Evolutionary conservation across 768 basidiomycete genomes (phyloP).

Genomic region (Hericium erinaceus): DNA sequence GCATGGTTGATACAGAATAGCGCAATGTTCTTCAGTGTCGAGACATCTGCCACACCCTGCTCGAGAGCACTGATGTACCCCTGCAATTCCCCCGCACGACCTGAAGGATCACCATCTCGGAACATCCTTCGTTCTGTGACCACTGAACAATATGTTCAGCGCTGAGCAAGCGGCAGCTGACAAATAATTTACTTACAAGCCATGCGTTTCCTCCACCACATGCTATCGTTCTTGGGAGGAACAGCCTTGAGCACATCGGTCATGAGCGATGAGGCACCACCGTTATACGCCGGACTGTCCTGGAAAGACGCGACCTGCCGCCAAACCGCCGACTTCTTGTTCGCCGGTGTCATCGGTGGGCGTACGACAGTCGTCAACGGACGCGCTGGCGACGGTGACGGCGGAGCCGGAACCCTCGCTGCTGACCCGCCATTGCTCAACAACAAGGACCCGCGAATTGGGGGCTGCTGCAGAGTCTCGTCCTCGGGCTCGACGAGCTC

Average conservation of each 20-base stretch:
- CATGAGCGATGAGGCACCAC: conserved; percentile 52
- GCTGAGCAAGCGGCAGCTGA: neutral
- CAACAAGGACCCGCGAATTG: conserved; percentile 4
- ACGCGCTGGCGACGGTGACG: conserved; percentile 24
- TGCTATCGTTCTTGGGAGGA: conserved; percentile 59
- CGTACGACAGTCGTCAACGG: conserved; percentile 23
- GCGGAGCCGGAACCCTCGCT: conserved; percentile 32
- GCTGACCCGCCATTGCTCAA: conserved; percentile 23
- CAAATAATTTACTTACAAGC: conserved; percentile 40
- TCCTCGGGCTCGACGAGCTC: conserved; percentile 82
- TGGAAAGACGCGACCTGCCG: conserved; percentile 71
- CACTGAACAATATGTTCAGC: conserved; percentile 23
- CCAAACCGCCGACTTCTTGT: conserved; percentile 47
- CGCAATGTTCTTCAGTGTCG: conserved; percentile 56
- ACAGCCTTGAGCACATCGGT: conserved; percentile 24
- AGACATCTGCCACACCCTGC: conserved; percentile 39
- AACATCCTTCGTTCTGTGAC: conserved; percentile 40
- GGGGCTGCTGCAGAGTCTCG: conserved; percentile 20
- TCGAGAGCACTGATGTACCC: conserved; percentile 46
- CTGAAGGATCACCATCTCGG: conserved; percentile 28
- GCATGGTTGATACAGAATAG: conserved; percentile 54
- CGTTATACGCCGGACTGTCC: conserved; percentile 65
- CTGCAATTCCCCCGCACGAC: conserved; percentile 42
- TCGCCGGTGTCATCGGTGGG: conserved; percentile 58
- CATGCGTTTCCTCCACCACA: conserved; percentile 81